Percentiles rank a stretch among this genome's conserved stretches.
These are phyloP conservation scores for Botrytis sinoallii DNA, from an alignment of 2,329 filamentous ascomycete genomes.

Conservation along the genomic window DNA sequence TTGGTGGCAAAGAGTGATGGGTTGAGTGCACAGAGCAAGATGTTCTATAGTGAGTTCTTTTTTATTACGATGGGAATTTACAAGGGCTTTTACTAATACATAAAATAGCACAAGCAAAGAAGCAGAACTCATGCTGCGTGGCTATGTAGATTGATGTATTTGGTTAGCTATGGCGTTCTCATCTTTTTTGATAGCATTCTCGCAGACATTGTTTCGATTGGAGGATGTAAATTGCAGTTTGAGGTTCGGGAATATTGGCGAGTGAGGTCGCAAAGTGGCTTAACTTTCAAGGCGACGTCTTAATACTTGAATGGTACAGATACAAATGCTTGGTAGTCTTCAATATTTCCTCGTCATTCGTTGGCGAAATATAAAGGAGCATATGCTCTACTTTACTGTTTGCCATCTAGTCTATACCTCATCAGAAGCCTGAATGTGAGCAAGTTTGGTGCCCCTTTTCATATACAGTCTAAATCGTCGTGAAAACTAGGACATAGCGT, in stretches of 20 bases:
- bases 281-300: neutral
- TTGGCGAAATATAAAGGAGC: constrained; percentile 21
- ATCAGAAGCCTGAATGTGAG: neutral
- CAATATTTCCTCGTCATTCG: constrained; percentile 13
- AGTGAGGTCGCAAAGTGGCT: neutral
- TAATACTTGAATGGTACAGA: constrained; percentile 8
- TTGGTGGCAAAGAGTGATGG: constrained; percentile 91
- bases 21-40: constrained; percentile 88
- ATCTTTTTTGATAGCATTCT: constrained; percentile 23
- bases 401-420: constrained; percentile 12
- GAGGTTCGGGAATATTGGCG: constrained; percentile 4
- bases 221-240: constrained; percentile 13
- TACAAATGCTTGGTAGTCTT: neutral
- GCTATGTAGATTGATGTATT: constrained; percentile 53
- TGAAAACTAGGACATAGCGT: neutral
- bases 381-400: constrained; percentile 22
- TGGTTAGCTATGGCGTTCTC: constrained; percentile 22
- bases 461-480: constrained; percentile 7
- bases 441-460: neutral
- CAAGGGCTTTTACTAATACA: constrained; percentile 19
- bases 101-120: constrained; percentile 62
- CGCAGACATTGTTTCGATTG: neutral
- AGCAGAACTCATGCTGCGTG: constrained; percentile 74
- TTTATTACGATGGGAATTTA: neutral
- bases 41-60: constrained; percentile 77